Conservation (phyloP, 2,329 filamentous ascomycete genomes). For the Colletotrichum brevisporum region DNA sequence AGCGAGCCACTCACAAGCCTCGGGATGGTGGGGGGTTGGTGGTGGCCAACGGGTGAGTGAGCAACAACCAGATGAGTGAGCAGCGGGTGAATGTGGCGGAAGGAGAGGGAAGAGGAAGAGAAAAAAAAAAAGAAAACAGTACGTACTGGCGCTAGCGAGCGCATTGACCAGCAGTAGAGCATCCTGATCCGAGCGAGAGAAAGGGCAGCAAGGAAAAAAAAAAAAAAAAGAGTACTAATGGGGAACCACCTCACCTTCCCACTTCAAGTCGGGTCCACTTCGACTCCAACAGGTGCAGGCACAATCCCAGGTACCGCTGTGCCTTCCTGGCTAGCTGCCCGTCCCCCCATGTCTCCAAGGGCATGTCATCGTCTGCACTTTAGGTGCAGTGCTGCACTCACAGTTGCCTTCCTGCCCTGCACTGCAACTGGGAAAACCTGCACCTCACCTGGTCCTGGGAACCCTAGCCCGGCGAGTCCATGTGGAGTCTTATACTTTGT, state of each 20-base stretch:
- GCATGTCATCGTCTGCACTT: slow-evolving; percentile 7
- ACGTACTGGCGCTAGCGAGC: slow-evolving; percentile 6
- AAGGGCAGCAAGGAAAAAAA: too few relatives aligned
- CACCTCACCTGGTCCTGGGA: slow-evolving; percentile 37
- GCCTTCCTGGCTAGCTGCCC: slow-evolving; percentile 18
- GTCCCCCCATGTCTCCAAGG: slow-evolving; percentile 22
- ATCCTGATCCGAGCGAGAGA: not conserved
- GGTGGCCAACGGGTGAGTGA: slow-evolving; percentile 12
- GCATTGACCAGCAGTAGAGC: slow-evolving; percentile 14
- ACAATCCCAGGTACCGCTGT: slow-evolving; percentile 21
- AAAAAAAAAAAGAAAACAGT: slow-evolving; percentile 13
- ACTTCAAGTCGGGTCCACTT: slow-evolving; percentile 23
- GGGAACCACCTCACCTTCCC: slow-evolving; percentile 23
- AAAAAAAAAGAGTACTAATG: slow-evolving; percentile 18
- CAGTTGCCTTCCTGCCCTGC: not conserved
- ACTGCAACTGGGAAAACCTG: slow-evolving; percentile 31
- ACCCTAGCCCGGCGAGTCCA: slow-evolving; percentile 36
- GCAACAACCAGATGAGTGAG: too few relatives aligned
- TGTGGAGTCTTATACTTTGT: slow-evolving; percentile 37
- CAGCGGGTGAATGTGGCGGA: not conserved
- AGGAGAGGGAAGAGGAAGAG: not conserved
- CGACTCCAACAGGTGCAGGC: slow-evolving; percentile 18
- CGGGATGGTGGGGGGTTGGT: slow-evolving; percentile 22
- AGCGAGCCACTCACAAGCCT: slow-evolving; percentile 33
- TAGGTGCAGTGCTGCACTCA: not conserved